Percentiles rank a stretch among this genome's conserved stretches.
These are phyloP conservation scores for Metarhizium album DNA, from an alignment of 2,329 filamentous ascomycete genomes.

Conservation along the genomic window DNA sequence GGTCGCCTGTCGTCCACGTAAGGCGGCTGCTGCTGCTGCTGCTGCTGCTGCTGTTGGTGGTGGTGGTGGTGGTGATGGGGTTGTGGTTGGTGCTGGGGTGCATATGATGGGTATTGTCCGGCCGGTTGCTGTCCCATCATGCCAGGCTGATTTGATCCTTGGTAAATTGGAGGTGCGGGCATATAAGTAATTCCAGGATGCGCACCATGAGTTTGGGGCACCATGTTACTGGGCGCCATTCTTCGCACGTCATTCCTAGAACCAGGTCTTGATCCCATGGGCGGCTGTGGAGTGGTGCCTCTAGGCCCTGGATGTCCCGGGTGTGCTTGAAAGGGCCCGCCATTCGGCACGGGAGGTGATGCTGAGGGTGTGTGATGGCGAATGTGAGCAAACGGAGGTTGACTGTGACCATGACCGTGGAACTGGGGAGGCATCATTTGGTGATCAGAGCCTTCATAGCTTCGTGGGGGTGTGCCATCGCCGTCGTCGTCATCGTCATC, in stretches of 20 bases:
- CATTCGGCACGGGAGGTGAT: slow-evolving; percentile 79
- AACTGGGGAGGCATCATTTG: slow-evolving; percentile 62
- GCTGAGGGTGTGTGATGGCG: slow-evolving; percentile 74
- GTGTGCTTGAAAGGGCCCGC: slow-evolving; percentile 53
- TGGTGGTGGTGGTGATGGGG: slow-evolving; percentile 14
- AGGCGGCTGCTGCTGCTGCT: slow-evolving; percentile 40
- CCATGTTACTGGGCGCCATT: slow-evolving; percentile 58
- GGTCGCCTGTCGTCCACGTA: slow-evolving; percentile 70
- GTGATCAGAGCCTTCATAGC: slow-evolving; percentile 44
- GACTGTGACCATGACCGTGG: slow-evolving; percentile 41
- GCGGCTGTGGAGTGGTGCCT: slow-evolving; percentile 73
- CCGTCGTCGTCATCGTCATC: slow-evolving; percentile 73
- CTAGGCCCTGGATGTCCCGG: slow-evolving; percentile 32
- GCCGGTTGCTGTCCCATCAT: slow-evolving; percentile 26
- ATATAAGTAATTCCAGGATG: slow-evolving; percentile 65
- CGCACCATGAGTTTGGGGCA: slow-evolving; percentile 52
- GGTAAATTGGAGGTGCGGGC: slow-evolving; percentile 74
- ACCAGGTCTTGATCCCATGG: slow-evolving; percentile 50
- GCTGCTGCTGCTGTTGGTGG: slow-evolving; percentile 20
- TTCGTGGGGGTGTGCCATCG: slow-evolving; percentile 59
- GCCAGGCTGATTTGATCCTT: slow-evolving; percentile 28
- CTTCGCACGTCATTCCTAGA: slow-evolving; percentile 74
- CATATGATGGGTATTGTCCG: slow-evolving; percentile 27
- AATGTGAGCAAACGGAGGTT: slow-evolving; percentile 64
- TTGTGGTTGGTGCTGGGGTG: slow-evolving; percentile 3